Evolutionary conservation across 2,329 filamentous ascomycete species (phyloP).

Genomic region (Fusarium nelsonii): DNA sequence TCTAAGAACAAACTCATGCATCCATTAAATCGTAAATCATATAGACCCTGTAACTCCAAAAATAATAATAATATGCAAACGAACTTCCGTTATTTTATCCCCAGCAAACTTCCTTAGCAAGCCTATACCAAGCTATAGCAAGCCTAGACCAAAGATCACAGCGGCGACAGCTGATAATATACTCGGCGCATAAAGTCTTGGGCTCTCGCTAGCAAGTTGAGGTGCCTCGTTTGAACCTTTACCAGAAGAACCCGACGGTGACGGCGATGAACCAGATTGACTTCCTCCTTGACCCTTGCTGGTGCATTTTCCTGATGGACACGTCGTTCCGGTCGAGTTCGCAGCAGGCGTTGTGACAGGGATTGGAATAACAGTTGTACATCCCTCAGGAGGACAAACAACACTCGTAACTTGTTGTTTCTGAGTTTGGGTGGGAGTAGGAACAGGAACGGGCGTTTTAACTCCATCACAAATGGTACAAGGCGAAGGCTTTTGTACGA

Average conservation of each 20-base stretch:
- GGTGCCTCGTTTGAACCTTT: slow-evolving; percentile 16
- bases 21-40: slow-evolving; percentile 11
- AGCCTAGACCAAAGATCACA: slow-evolving; percentile 30
- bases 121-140: slow-evolving; percentile 7
- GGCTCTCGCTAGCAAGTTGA: slow-evolving; percentile 20
- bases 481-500: slow-evolving; percentile 9
- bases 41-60: slow-evolving; percentile 6
- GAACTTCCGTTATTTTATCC: background rate
- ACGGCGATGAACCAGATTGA: background rate
- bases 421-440: background rate
- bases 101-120: background rate
- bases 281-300: background rate
- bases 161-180: slow-evolving; percentile 30
- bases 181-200: slow-evolving; percentile 20
- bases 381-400: slow-evolving; percentile 27
- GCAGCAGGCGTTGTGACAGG: slow-evolving; percentile 14
- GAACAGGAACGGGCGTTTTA: background rate
- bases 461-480: slow-evolving; percentile 16
- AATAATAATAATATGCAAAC: background rate
- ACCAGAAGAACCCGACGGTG: background rate
- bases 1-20: background rate
- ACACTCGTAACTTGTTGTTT: background rate
- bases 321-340: slow-evolving; percentile 25
- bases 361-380: background rate
- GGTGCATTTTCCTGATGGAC: slow-evolving; percentile 15